Conservation (phyloP, 179 eudicot species). For the Vitellaria paradoxa region DNA sequence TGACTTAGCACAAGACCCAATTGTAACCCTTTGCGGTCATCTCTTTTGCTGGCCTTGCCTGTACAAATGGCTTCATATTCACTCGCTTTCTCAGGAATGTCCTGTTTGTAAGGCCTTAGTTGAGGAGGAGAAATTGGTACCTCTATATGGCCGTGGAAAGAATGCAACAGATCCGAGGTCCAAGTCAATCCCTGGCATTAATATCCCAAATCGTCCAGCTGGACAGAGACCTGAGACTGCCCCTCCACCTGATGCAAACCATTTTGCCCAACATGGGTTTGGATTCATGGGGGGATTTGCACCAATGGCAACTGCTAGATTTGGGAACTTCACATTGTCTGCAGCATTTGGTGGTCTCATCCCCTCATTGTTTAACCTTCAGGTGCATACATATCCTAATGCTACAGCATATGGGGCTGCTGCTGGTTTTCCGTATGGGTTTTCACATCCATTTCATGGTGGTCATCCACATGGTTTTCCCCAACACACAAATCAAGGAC, state of each 20-base stretch:
- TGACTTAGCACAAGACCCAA: constrained; percentile 81
- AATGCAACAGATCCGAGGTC: constrained; percentile 67
- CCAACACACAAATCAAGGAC: constrained; percentile 42
- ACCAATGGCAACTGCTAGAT: constrained; percentile 54
- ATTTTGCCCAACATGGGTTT: constrained; percentile 52
- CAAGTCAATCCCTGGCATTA: constrained; percentile 51
- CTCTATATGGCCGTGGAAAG: constrained; percentile 76
- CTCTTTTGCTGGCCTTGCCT: constrained; percentile 91
- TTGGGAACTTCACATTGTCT: constrained; percentile 62
- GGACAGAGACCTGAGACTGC: constrained; percentile 85
- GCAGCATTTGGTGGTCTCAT: constrained; percentile 69
- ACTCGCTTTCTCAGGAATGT: constrained; percentile 62
- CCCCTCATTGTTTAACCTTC: constrained; percentile 66
- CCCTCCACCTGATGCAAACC: constrained; percentile 48
- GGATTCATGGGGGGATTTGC: constrained; percentile 67
- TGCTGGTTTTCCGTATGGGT: constrained; percentile 45
- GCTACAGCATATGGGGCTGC: constrained; percentile 50
- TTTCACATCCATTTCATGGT: constrained; percentile 37
- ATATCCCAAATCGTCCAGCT: constrained; percentile 66
- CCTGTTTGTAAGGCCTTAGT: constrained; percentile 78
- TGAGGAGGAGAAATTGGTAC: constrained; percentile 68
- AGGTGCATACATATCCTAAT: constrained; percentile 64
- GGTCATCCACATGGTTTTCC: constrained; percentile 42
- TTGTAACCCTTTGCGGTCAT: constrained; percentile 77
- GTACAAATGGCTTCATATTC: constrained; percentile 76